Conservation (phyloP, 1,284 basidiomycete species). For the Anthracocystis panici-leucophaei region DNA sequence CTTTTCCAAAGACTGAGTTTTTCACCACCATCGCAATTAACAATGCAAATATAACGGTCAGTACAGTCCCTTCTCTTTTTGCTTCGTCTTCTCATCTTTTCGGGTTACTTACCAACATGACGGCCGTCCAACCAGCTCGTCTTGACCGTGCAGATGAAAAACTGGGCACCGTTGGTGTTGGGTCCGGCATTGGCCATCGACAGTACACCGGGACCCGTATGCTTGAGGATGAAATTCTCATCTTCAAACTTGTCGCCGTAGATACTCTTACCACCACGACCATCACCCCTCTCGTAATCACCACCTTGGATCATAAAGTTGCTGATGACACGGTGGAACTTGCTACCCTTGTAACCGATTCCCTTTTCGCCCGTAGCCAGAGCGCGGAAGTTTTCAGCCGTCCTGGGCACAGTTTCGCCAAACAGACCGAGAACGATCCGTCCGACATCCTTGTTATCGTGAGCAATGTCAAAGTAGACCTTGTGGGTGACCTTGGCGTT, state of each 20-base stretch:
- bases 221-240: conserved; percentile 64
- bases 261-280: conserved; percentile 67
- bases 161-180: conserved; percentile 71
- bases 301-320: conserved; percentile 74
- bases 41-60: conserved; percentile 68
- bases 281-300: conserved; percentile 68
- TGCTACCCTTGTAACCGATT: conserved; percentile 79
- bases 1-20: conserved; percentile 64
- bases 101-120: conserved; percentile 55
- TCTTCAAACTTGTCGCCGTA: conserved; percentile 61
- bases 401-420: conserved; percentile 64
- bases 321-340: conserved; percentile 76
- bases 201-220: conserved; percentile 61
- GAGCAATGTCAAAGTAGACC: conserved; percentile 68
- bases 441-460: conserved; percentile 62
- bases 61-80: conserved; percentile 63
- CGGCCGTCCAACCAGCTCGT: conserved; percentile 65
- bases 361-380: conserved; percentile 75
- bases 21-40: background rate
- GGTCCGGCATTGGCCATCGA: conserved; percentile 69
- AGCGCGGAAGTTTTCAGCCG: conserved; percentile 65
- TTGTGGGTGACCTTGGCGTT: conserved; percentile 51
- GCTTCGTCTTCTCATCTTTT: no score
- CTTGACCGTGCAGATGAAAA: conserved; percentile 67
- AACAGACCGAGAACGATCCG: conserved; percentile 64